Percentiles rank a stretch among this genome's conserved stretches.
These are phyloP conservation scores for Castanea sativa DNA, from an alignment of 306 rosid species.

Conservation along the genomic window DNA sequence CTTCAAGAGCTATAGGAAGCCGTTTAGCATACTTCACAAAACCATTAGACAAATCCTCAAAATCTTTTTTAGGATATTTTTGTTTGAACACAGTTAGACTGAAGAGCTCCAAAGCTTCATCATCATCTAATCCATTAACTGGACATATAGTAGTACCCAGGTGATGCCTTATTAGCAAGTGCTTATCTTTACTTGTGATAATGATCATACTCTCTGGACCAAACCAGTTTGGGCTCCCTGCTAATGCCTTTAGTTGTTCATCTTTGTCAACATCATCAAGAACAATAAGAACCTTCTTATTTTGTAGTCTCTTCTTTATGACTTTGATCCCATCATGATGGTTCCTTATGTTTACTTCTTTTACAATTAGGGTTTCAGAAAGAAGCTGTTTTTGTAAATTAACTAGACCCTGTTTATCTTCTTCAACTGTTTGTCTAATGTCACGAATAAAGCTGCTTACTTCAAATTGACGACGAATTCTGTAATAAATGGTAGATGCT, in stretches of 20 bases:
- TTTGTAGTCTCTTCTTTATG: neutral
- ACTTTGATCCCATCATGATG: rapidly evolving
- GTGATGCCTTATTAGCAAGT: neutral
- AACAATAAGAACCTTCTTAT: neutral
- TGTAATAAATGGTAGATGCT: neutral
- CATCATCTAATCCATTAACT: neutral
- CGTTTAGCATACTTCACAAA: conserved; percentile 15
- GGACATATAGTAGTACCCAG: neutral
- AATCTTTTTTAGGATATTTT: neutral
- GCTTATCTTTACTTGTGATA: neutral
- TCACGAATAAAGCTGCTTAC: neutral
- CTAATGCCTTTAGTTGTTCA: neutral
- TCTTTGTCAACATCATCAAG: neutral
- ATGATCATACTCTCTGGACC: neutral
- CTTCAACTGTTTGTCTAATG: neutral
- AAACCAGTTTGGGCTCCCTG: neutral
- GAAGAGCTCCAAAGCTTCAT: conserved; percentile 22
- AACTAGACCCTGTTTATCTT: neutral
- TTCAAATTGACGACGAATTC: neutral
- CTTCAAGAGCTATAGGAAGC: conserved; percentile 30
- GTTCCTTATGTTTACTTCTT: rapidly evolving
- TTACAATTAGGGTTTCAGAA: rapidly evolving
- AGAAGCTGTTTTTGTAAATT: neutral
- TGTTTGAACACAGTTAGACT: conserved; percentile 2
- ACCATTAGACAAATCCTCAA: neutral